Conservation (phyloP, 305 asterid species). For the Andrographis paniculata region DNA sequence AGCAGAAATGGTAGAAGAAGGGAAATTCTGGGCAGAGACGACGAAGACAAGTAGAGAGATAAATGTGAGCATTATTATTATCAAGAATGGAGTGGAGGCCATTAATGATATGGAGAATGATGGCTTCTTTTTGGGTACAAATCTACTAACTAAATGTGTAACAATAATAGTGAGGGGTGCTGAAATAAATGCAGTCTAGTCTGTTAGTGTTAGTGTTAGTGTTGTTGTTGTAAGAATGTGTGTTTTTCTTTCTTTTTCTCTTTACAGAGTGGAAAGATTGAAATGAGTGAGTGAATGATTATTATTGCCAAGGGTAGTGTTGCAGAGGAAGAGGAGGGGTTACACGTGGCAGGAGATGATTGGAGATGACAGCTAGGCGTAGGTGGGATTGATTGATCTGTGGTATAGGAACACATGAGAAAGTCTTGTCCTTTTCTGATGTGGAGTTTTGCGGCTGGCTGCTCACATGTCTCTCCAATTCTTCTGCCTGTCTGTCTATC, state of each 20-base stretch:
- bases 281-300: slow-evolving; percentile 26
- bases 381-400: slow-evolving; percentile 46
- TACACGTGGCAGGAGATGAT: slow-evolving; percentile 32
- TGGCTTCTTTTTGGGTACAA: background rate
- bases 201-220: too few relatives aligned
- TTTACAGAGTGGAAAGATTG: too few relatives aligned
- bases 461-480: slow-evolving; percentile 35
- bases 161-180: too few relatives aligned
- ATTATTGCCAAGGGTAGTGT: slow-evolving; percentile 20
- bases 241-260: too few relatives aligned
- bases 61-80: slow-evolving; percentile 18
- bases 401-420: slow-evolving; percentile 37
- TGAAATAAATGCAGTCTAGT: slow-evolving; percentile 33
- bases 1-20: slow-evolving; percentile 70
- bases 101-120: background rate
- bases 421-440: slow-evolving; percentile 45
- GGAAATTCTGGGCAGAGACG: slow-evolving; percentile 18
- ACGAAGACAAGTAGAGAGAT: slow-evolving; percentile 16
- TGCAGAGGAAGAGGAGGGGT: background rate
- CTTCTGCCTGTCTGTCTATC: slow-evolving; percentile 28
- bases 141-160: too few relatives aligned
- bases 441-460: slow-evolving; percentile 35
- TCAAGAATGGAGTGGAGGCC: slow-evolving; percentile 12
- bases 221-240: too few relatives aligned
- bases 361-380: slow-evolving; percentile 39